Base-by-base conservation (phyloP, 2,329 filamentous ascomycete genomes). In the Didymella lethalis region DNA sequence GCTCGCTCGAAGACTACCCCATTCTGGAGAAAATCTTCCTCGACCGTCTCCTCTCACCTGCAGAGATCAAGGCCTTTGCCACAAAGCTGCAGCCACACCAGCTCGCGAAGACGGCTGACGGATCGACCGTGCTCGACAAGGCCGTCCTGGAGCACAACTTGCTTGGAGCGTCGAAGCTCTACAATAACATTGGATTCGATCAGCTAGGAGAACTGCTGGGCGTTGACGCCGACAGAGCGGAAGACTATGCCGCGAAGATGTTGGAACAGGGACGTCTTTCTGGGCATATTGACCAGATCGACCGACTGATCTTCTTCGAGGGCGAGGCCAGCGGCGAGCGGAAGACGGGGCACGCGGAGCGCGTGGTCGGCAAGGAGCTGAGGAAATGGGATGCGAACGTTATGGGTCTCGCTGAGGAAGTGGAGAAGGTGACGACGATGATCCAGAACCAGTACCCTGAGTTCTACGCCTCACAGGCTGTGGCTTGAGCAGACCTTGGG, bases 11-110 rank as follows among this genome's bases (percentile, higher is more conserved):
- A 31, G 92, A 98, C 78, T 94, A 90, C 73, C 83, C 87, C 48
- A 97, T 99, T 53, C 82, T 99, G 14, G 95, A 98, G 81, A 98
- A 98, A 82, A 98, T 99, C 87, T 97, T 96, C 77, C 84, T 98
- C 48, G 92, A 98, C 77, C 87, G 93, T 6, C 83, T 99, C 3
- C 83, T 99, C 48, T 86, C 87, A 0, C 87, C 90, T 0, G 85
- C 83, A n/a, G 95, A 99, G 79, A 92, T 97, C 41, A 87, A 88
- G 36, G 88, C 91, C 54, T 99, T 99, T 73, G 90, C 93, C 0
- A 83, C 90, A 67, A 89, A 88, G 50, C 83, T 99, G 48, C 85
- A 88, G 55, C 90, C 91, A 23, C 95, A 99, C 78, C 95, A 99
- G 79, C 87, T 97, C 2, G 95, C 95, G 25, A 89, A 87, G 63